phyloP scores from a whole-genome alignment of 2,329 filamentous ascomycete species.

The Aspergillus calidoustus region DNA sequence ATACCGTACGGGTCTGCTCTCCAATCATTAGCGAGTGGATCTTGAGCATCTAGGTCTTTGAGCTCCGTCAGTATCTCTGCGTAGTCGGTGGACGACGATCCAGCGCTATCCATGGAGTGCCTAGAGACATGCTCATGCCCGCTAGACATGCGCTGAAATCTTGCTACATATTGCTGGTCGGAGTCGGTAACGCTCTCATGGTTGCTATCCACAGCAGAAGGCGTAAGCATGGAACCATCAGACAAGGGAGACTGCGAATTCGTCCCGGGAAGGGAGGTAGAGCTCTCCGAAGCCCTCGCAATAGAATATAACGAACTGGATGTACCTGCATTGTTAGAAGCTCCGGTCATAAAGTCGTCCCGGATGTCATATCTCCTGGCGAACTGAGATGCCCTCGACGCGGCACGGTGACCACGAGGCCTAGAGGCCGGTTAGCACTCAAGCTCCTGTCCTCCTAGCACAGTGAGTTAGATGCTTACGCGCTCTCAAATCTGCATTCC shows the following conservation, averaged over 20 bases:
- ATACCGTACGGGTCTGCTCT: conserved; percentile 59
- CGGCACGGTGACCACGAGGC: conserved; percentile 41
- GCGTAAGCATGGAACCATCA: conserved; percentile 33
- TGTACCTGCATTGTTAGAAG: conserved; percentile 26
- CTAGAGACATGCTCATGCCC: conserved; percentile 22
- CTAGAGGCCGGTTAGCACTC: conserved; percentile 21
- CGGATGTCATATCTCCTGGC: conserved; percentile 28
- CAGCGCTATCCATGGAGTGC: conserved; percentile 19
- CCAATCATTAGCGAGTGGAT: conserved; percentile 46
- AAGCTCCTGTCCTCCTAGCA: neutral
- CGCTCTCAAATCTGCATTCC: conserved; percentile 82
- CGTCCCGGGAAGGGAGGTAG: conserved; percentile 36
- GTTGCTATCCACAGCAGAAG: conserved; percentile 31
- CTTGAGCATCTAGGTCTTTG: conserved; percentile 33
- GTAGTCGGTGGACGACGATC: conserved; percentile 30
- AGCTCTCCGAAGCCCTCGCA: conserved; percentile 36
- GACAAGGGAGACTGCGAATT: conserved; percentile 38
- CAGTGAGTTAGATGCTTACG: conserved; percentile 62
- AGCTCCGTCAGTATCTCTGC: conserved; percentile 39
- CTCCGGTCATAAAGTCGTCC: conserved; percentile 26
- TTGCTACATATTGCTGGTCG: conserved; percentile 31
- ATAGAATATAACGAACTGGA: conserved; percentile 35
- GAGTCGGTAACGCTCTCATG: conserved; percentile 33
- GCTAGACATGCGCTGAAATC: conserved; percentile 24
- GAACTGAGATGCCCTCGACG: conserved; percentile 29